Base-by-base conservation (phyloP, 352 stramenopile species). In the Globisporangium nagaii region DNA sequence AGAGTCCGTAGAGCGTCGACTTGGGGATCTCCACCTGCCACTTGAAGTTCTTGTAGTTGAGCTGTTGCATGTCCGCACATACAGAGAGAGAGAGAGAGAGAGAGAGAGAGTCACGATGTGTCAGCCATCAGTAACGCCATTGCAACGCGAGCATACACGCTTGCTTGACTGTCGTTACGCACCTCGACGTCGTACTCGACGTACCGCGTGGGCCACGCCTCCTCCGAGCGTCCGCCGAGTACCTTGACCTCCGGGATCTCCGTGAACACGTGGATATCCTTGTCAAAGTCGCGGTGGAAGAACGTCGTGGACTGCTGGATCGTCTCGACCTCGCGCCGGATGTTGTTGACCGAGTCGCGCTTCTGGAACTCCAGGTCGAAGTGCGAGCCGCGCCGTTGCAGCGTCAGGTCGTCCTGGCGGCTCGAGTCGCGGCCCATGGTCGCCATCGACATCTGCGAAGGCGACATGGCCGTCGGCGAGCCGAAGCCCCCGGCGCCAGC, bases 1-100 rank as follows among this genome's bases (percentile, higher is more conserved):
- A 94, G 17, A 94, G 65, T 19, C 81, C 84, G 24, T 86, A 90
- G 20, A 94, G 71, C 25, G 74, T 79, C 34, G 73, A 89, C 64
- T 92, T 94, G 39, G 84, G 69, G 53, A 92, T 85, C 63, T 91
- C 83, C n/a, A 91, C 80, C 37, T 90, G 79, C 81, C 84, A 91
- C 63, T 70, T 86, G 31, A 84, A 90, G 20, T 62, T 78, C 49
- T 80, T 86, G 78, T 94, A 94, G 43, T 70, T 62, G 5, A 85
- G 35, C 77, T 86, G 53, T 7, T 41, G 4, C 30, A n/a, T 13
- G n/a, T n/a, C n/a, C n/a, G n/a, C n/a, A n/a, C n/a, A n/a, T n/a
- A n/a, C n/a, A n/a, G n/a, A n/a, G n/a, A n/a, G n/a, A n/a, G n/a
- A n/a, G n/a, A n/a, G n/a, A n/a, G n/a, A n/a, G n/a, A n/a, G n/a